Conservation (phyloP, 73 alveolate genomes). For the Paramecium biaurelia region DNA sequence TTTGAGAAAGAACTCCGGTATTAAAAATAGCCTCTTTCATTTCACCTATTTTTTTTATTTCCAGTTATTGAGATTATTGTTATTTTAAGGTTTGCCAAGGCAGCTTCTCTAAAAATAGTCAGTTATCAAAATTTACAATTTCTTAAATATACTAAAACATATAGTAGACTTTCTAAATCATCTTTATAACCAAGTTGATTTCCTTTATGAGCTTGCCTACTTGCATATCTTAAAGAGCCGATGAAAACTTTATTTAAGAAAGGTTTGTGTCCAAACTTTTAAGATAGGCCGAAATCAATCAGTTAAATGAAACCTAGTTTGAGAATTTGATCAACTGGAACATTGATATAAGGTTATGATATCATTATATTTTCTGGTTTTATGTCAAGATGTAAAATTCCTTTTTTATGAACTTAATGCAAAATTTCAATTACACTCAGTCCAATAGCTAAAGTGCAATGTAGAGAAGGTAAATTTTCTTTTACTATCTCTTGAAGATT, state of each 20-base stretch:
- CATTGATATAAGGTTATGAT: background rate
- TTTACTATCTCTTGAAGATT: background rate
- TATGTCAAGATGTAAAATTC: background rate
- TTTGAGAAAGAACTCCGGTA: background rate
- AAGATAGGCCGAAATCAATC: background rate
- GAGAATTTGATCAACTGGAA: background rate
- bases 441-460: background rate
- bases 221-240: background rate
- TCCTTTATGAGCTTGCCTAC: background rate
- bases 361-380: slow-evolving; percentile 22
- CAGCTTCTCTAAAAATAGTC: background rate
- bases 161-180: slow-evolving; percentile 79
- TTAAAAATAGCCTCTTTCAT: background rate
- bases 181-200: slow-evolving; percentile 38
- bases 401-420: background rate
- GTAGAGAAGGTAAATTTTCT: background rate
- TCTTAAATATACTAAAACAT: slow-evolving; percentile 71
- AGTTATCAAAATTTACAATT: slow-evolving; percentile 37
- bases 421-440: background rate
- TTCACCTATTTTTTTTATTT: background rate
- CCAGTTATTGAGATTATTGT: background rate
- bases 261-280: background rate
- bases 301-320: background rate
- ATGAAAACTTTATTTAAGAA: background rate
- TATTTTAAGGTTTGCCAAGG: background rate